Evolutionary conservation across 352 stramenopile genomes (phyloP), one percentile per base, ranked within the genome.

Genomic region (Phytophthora vignae): DNA sequence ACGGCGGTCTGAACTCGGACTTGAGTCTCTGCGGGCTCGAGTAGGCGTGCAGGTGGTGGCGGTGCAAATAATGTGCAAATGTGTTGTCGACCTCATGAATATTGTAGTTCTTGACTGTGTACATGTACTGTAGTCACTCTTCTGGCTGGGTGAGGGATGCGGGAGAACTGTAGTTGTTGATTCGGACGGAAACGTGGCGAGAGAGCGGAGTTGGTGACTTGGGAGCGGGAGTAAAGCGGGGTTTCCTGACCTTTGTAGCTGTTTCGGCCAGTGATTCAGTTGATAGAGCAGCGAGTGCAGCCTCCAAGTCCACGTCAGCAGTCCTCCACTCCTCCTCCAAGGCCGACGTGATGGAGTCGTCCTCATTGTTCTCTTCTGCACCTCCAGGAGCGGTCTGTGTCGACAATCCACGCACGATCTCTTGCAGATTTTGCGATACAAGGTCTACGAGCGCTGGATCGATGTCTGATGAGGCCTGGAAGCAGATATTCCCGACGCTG

Each of bases 11-110:
- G 17, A 88, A 76, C 67, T 87, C 90, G 7, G 88, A 96, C 76
- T 73, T 91, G 60, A 95, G 87, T 70, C 77, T 96, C 42, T 96
- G 90, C 44, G 90, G 90, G 15, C 79, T 96, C 27, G 85, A 94
- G 64, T 96, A 73, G 62, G 25, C 38, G 15, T 52, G 33, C 10
- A n/a, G 29, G 25, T 59, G 44, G 10, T 27, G 44, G 10, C 19
- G 14, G 22, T 60, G 71, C 44, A 64, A n/a, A 57, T 64, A 68
- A 59, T 19, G 40, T 60, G 44, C 59, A 64, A 29, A 44, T 48
- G 38, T 58, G 46, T 29, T 74, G 50, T 63, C 21, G 50, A 67
- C 55, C 50, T 52, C 19, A 36, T 25, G n/a, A 3, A 29, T 29
- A 29, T 57, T 62, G 61, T 27, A 27, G 10, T 54, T 76, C 9